Evolutionary conservation across 352 stramenopile species (phyloP), one percentile per base, ranked within the genome.

Genomic region (Labyrinthula sp.): DNA sequence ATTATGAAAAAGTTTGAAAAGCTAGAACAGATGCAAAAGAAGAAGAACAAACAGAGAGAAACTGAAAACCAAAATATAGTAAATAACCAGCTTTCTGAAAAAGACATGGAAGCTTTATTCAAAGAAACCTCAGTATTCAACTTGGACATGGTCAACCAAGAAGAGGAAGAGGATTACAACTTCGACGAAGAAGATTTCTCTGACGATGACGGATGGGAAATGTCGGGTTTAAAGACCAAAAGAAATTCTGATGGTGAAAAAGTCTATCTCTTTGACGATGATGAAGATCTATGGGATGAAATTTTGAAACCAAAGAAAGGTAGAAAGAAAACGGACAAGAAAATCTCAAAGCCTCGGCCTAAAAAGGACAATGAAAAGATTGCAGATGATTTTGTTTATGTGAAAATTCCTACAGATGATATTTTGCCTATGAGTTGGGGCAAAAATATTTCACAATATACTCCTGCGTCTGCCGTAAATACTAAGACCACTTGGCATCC

Each of bases 1-100:
- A 55, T 55, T 18, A 45, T 50, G 20, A 21, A 9, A 3, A 55
- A 55, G 38, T 55, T 55, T 27, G 24, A 55, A 23, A 35, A 40
- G 21, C 35, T 55, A 15, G 46, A 55, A 23, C 27, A 55, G 27
- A 54, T 55, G 21, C 18, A 52, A 17, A 15, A 28, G 12, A n/a
- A n/a, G n/a, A n/a, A n/a, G n/a, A n/a, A n/a, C n/a, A n/a, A 9
- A 24, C 12, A 14, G 12, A 10, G n/a, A n/a, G n/a, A n/a, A n/a
- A n/a, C n/a, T n/a, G n/a, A n/a, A n/a, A n/a, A 12, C 17, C 30
- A 5, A 23, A 50, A 47, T 15, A 17, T 22, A 17, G 34, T 36
- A 17, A 40, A 12, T 9, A 12, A 38, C 4, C 1, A 10, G 3
- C 43, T 52, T 5, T 31, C 40, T 3, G 3, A 28, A 9, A 21